Evolutionary conservation across 208 protist genomes (phyloP).

Genomic region (Trypanosoma cruzi): DNA sequence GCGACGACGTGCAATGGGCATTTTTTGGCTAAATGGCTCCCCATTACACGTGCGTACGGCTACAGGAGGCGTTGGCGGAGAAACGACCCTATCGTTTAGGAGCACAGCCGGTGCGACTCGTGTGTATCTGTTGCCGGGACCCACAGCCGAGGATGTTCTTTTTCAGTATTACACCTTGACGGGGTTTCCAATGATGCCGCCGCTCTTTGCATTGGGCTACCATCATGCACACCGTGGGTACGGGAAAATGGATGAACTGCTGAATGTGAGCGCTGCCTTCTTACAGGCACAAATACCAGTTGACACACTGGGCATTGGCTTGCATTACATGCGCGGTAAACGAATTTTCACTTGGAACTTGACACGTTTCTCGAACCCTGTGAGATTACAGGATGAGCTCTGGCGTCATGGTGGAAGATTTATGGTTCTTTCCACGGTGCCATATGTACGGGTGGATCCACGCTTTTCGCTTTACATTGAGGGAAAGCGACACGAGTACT

Average conservation of each 20-base stretch:
- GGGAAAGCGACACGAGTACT: slow-evolving; percentile 58
- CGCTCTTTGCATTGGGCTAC: slow-evolving; percentile 95
- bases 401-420: slow-evolving; percentile 82
- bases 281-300: slow-evolving; percentile 30
- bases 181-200: slow-evolving; percentile 93
- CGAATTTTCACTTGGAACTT: slow-evolving; percentile 53
- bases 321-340: slow-evolving; percentile 24
- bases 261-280: slow-evolving; percentile 31
- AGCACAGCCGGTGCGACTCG: slow-evolving; percentile 92
- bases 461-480: slow-evolving; percentile 78
- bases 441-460: slow-evolving; percentile 92
- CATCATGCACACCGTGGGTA: slow-evolving; percentile 79
- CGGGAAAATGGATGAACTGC: not conserved
- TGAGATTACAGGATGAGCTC: slow-evolving; percentile 75
- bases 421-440: slow-evolving; percentile 96
- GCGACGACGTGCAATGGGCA: slow-evolving; percentile 23
- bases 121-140: slow-evolving; percentile 93
- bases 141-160: slow-evolving; percentile 80
- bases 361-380: slow-evolving; percentile 89
- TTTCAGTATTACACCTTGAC: slow-evolving; percentile 94
- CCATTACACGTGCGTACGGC: slow-evolving; percentile 18
- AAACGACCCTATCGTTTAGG: slow-evolving; percentile 63
- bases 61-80: not conserved
- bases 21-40: slow-evolving; percentile 46
- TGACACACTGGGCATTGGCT: slow-evolving; percentile 39